Base-by-base conservation (phyloP, 2,329 filamentous ascomycete species). In the Pestalotiopsis sp. region DNA sequence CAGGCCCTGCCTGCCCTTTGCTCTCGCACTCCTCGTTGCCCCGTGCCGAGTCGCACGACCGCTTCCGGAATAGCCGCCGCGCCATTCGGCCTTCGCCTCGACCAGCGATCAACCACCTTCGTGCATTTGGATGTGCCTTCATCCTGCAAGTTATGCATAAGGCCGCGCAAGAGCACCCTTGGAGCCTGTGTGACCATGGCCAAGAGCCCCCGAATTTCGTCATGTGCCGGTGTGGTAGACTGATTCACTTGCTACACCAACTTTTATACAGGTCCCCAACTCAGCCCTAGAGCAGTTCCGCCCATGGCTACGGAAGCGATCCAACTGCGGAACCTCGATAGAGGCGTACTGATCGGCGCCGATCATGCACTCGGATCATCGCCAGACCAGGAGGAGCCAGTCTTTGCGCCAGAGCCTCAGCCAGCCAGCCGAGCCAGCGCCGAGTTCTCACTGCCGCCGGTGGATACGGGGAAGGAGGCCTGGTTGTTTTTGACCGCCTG, bases 401-500 rank as follows among this genome's bases (percentile, higher is more conserved):
- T 31, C 27, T 31, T 31, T 31, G 27, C 27, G 27, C 17, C 57
- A 20, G 31, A 61, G 36, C 25, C 31, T 27, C 27, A 61, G 38
- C 14, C 20, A 20, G 4, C 59, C 13, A 11, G 9, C 17, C 14
- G 12, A 20, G 4, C 59, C 13, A 11, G 9, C 17, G 38, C 39
- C 20, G 61, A 64, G 9, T 64, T 49, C 61, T 64, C 61, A 12
- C 17, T 64, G 39, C 61, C 61, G 20, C 56, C 45, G 6, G 65
- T 69, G 9, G 41, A 56, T n/a, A 38, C 39, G n/a, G 63, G 63
- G 11, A 61, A 38, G 52, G 25, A 61, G 25, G 66, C 66, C 6
- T 67, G 66, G 66, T 38, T 62, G 4, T 67, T 67, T 41, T 45
- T 67, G 31, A 58, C 66, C 7, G 66, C 66, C 3, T 67, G 66